Conservation (phyloP, 352 stramenopile species). For the Blastocystis sp. region DNA sequence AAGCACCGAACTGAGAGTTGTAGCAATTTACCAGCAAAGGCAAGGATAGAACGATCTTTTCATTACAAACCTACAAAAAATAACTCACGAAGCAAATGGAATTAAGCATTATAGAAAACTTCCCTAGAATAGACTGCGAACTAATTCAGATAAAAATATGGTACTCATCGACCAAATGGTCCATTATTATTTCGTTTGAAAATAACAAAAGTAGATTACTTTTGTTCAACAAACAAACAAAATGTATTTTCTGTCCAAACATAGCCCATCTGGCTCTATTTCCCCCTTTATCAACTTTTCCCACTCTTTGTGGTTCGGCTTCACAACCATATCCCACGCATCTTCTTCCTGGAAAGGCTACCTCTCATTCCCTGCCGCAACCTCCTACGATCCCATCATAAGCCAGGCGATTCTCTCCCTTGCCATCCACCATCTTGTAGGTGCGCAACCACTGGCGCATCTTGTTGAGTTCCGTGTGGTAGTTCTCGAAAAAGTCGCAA, state of each 20-base stretch:
- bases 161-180: neutral
- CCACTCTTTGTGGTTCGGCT: slow-evolving; percentile 48
- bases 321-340: slow-evolving; percentile 48
- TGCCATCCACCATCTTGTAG: slow-evolving; percentile 96
- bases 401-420: slow-evolving; percentile 83
- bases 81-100: neutral
- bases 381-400: slow-evolving; percentile 69
- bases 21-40: neutral
- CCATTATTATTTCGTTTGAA: neutral
- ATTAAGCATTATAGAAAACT: neutral
- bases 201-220: neutral
- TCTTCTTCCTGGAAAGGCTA: slow-evolving; percentile 54
- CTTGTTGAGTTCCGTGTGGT: slow-evolving; percentile 41
- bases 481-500: slow-evolving; percentile 53
- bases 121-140: neutral
- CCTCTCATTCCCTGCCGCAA: neutral
- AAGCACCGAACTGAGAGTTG: neutral
- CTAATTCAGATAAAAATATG: neutral
- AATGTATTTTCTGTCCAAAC: slow-evolving; percentile 13
- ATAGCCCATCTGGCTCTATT: neutral
- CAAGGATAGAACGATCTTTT: slow-evolving; percentile 23
- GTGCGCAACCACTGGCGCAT: slow-evolving; percentile 85
- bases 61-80: neutral
- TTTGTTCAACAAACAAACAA: slow-evolving; percentile 1
- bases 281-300: slow-evolving; percentile 33